Evolutionary conservation across 2,329 filamentous ascomycete genomes (phyloP), one percentile per base, ranked within the genome.

Genomic region (Fusarium denticulatum): DNA sequence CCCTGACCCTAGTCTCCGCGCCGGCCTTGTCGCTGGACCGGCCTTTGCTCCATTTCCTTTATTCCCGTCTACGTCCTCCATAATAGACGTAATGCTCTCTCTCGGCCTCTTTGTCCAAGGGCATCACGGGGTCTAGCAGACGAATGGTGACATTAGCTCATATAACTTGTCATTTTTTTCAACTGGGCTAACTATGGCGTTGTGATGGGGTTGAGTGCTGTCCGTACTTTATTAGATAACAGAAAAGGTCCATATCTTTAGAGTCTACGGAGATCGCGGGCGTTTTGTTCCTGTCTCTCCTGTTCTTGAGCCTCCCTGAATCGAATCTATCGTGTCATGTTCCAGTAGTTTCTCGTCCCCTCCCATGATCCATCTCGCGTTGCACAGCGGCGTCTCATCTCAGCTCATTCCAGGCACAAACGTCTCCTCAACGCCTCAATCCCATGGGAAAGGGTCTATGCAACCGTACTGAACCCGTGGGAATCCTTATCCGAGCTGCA

Each of bases 371-470:
- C 36, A 39, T 52, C 36, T 40, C 14, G n/a, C 20, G 60, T 56
- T 73, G 55, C 63, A 72, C 53, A 68, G 20, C 26, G 7, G 47
- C 37, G 63, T 63, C 71, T 72, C 67, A 69, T 60, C 30, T 62
- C 71, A 64, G 61, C 58, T 56, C 71, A 73, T 68, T 64, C 68
- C 71, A 62, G 47, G 12, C 32, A 49, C 37, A 40, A 55, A 60
- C 37, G 34, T 49, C 40, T 49, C 20, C 39, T 37, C 34, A 16
- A 50, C 64, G 47, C 50, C 57, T 39, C 36, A 46, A 52, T 69
- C 50, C 68, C 59, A 58, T 13, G 32, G 18, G 32, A 24, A 47
- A 49, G 36, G 20, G 56, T 45, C 47, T 49, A 47, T 30, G 37
- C 55, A 62, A 60, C 15, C 36, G 26, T 13, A 4, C 24, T 28